Conservation (phyloP, 225 moss, liverwort and hornwort species). For the Marchantia paleacea region DNA sequence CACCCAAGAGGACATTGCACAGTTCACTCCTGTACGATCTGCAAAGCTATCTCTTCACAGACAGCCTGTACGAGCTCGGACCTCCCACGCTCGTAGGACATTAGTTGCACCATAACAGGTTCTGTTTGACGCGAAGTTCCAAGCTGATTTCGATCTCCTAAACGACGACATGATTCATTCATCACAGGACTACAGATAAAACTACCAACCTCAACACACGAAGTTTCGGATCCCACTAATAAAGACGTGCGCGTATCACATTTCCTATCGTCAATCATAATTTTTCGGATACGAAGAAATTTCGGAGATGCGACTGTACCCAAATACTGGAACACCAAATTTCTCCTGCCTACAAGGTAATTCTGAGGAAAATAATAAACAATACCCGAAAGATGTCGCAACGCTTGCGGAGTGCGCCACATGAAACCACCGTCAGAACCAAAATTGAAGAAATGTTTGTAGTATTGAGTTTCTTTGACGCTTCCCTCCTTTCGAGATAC, state of each 20-base stretch:
- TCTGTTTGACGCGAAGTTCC: background rate
- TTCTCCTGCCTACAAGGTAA: background rate
- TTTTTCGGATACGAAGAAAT: background rate
- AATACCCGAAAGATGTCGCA: background rate
- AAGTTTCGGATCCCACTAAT: background rate
- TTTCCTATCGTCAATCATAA: background rate
- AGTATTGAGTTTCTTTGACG: background rate
- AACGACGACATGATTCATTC: background rate
- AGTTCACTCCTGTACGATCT: background rate
- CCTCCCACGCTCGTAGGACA: background rate
- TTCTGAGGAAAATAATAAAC: background rate
- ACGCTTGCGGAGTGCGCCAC: background rate
- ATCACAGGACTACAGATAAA: too few relatives aligned
- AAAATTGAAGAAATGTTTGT: background rate
- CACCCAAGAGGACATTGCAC: background rate
- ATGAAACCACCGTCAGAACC: background rate
- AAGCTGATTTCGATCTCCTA: background rate
- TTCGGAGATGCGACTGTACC: background rate
- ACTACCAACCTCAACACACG: background rate
- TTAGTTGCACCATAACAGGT: background rate
- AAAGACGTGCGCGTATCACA: background rate
- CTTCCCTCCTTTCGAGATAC: constrained; percentile 1
- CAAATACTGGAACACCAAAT: background rate
- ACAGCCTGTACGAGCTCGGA: background rate
- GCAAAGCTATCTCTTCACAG: background rate